Evolutionary conservation across 2,329 filamentous ascomycete genomes (phyloP).

Genomic region (Aureobasidium sp.): DNA sequence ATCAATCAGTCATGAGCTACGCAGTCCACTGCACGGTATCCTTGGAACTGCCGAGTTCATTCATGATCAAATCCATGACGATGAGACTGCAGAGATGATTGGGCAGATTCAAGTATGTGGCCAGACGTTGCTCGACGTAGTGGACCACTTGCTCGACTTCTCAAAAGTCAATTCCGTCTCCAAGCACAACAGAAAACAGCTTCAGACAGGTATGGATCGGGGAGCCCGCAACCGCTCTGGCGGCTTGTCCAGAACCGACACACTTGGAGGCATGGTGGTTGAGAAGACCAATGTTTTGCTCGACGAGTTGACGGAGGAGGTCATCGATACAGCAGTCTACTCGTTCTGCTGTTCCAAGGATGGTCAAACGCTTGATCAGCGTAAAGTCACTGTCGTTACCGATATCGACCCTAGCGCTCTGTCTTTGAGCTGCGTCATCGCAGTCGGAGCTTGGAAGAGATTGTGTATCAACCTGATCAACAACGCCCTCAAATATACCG

Average conservation of each 20-base stretch:
- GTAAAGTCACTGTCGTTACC: neutral
- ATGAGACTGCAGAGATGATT: slow-evolving; percentile 26
- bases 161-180: slow-evolving; percentile 28
- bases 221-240: neutral
- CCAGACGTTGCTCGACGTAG: slow-evolving; percentile 35
- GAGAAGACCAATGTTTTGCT: slow-evolving; percentile 2
- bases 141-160: slow-evolving; percentile 31
- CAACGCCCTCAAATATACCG: slow-evolving; percentile 39
- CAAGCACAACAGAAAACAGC: neutral
- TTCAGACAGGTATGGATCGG: neutral
- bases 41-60: slow-evolving; percentile 41
- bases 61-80: slow-evolving; percentile 33
- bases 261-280: slow-evolving; percentile 5
- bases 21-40: slow-evolving; percentile 39
- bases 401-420: slow-evolving; percentile 4
- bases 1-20: slow-evolving; percentile 44
- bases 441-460: slow-evolving; percentile 14
- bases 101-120: slow-evolving; percentile 40
- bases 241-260: neutral
- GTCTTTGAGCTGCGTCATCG: neutral
- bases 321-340: slow-evolving; percentile 5
- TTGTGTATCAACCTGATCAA: slow-evolving; percentile 22
- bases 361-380: neutral
- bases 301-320: neutral
- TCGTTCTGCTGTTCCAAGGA: slow-evolving; percentile 6